These are phyloP conservation scores for Penicillium longicatenatum DNA, from an alignment of 495 filamentous ascomycete species.

Conservation along the genomic window DNA sequence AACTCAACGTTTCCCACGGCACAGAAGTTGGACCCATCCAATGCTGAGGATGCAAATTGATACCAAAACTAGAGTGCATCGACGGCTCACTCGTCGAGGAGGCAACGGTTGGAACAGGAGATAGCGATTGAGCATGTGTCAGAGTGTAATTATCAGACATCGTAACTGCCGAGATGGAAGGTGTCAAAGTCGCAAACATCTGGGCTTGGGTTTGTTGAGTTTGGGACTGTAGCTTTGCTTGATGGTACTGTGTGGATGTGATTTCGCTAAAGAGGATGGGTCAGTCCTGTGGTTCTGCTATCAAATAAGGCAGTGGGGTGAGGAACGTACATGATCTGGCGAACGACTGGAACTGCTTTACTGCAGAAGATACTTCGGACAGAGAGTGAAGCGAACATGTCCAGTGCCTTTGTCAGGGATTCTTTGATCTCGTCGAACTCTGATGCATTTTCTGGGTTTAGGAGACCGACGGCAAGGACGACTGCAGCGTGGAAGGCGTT, in stretches of 20 bases:
- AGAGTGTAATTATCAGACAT: constrained; percentile 24
- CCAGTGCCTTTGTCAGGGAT: constrained; percentile 32
- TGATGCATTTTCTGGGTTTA: constrained; percentile 34
- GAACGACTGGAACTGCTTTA: constrained; percentile 41
- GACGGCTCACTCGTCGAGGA: constrained; percentile 26
- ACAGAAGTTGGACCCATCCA: constrained; percentile 39
- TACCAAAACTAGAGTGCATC: constrained; percentile 26
- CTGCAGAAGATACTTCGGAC: constrained; percentile 45
- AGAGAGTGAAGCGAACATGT: constrained; percentile 42
- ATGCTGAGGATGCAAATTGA: constrained; percentile 39
- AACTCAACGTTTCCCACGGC: constrained; percentile 35
- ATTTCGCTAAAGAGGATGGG: constrained; percentile 24
- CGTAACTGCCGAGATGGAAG: constrained; percentile 12
- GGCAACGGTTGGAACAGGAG: constrained; percentile 27
- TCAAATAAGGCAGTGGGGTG: not conserved
- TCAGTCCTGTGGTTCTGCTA: not conserved
- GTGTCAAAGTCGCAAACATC: constrained; percentile 13
- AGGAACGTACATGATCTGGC: constrained; percentile 40
- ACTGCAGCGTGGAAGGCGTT: constrained; percentile 44
- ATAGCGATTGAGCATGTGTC: constrained; percentile 23
- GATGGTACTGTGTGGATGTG: constrained; percentile 23
- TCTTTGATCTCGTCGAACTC: constrained; percentile 39
- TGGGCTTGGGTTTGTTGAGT: constrained; percentile 17
- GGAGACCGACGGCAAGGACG: constrained; percentile 31
- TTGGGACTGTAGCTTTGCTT: constrained; percentile 17